phyloP scores from a whole-genome alignment of 768 basidiomycete genomes.

The Mycena galopus region DNA sequence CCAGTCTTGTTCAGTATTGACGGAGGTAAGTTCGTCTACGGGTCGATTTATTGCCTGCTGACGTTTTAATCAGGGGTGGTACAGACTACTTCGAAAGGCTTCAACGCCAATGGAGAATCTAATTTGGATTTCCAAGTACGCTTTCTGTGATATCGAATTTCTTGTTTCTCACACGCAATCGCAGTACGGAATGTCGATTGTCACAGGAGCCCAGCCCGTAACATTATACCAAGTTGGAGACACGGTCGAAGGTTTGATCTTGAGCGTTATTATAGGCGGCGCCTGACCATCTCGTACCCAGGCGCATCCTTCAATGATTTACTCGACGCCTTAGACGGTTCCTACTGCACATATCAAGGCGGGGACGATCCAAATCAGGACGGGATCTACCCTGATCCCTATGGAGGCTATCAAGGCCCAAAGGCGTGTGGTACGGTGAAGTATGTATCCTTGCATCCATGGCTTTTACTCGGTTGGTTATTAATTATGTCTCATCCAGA shows the following conservation, averaged over 20 bases:
- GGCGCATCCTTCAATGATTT: conserved; percentile 63
- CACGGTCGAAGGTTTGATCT: conserved; percentile 49
- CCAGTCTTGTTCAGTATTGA: conserved; percentile 52
- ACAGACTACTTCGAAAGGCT: conserved; percentile 56
- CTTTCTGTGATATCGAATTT: too few relatives aligned
- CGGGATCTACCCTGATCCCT: conserved; percentile 48
- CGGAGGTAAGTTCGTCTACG: conserved; percentile 52
- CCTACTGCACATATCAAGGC: conserved; percentile 59
- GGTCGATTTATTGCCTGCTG: neutral
- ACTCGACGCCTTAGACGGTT: conserved; percentile 60
- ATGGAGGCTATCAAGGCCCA: conserved; percentile 52
- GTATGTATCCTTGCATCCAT: too few relatives aligned
- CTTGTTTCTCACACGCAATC: too few relatives aligned
- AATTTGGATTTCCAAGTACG: conserved; percentile 75
- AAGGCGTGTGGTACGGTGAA: too few relatives aligned
- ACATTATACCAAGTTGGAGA: conserved; percentile 63
- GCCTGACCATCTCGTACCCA: conserved; percentile 24
- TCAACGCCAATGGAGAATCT: conserved; percentile 67
- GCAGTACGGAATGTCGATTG: conserved; percentile 66
- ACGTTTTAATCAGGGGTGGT: conserved; percentile 54
- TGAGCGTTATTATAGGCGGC: neutral
- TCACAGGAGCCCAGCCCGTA: conserved; percentile 53
- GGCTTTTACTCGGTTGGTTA: too few relatives aligned
- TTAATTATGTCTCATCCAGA: too few relatives aligned
- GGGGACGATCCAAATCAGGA: conserved; percentile 56